These are phyloP conservation scores for Marasmius oreades DNA, from an alignment of 1,284 basidiomycete species.

Conservation along the genomic window DNA sequence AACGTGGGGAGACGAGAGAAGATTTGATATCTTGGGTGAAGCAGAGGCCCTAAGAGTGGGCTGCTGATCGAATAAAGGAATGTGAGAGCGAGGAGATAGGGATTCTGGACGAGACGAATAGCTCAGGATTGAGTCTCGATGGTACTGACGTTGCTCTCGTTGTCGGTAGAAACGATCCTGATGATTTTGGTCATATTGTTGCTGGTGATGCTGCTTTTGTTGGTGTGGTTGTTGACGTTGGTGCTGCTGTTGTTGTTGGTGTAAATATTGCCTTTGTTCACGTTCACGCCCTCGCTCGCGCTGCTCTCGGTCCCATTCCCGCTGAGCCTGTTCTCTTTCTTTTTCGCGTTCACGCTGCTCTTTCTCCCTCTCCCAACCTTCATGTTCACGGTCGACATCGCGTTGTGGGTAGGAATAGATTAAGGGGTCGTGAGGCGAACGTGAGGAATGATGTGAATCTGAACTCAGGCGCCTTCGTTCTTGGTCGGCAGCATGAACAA, in stretches of 20 bases:
- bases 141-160: not conserved
- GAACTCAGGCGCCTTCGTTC: conserved; percentile 41
- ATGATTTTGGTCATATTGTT: not conserved
- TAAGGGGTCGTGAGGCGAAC: not conserved
- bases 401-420: conserved; percentile 4
- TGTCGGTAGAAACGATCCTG: not conserved
- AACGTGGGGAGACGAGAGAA: not conserved
- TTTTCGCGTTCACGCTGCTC: not conserved
- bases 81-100: not conserved
- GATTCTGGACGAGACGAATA: not conserved
- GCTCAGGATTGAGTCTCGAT: conserved; percentile 2
- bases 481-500: conserved; percentile 53
- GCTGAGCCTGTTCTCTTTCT: not conserved
- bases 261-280: not conserved
- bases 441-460: not conserved
- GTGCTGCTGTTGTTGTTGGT: not conserved
- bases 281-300: conserved; percentile 4
- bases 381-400: conserved; percentile 3
- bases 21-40: not conserved
- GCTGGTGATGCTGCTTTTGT: not conserved
- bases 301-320: not conserved
- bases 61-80: not conserved
- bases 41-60: not conserved
- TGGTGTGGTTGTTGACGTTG: not conserved
- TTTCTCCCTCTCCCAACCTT: not conserved